phyloP scores from a whole-genome alignment of 108 stramenopile genomes.

The Aurantiochytrium sp. region DNA sequence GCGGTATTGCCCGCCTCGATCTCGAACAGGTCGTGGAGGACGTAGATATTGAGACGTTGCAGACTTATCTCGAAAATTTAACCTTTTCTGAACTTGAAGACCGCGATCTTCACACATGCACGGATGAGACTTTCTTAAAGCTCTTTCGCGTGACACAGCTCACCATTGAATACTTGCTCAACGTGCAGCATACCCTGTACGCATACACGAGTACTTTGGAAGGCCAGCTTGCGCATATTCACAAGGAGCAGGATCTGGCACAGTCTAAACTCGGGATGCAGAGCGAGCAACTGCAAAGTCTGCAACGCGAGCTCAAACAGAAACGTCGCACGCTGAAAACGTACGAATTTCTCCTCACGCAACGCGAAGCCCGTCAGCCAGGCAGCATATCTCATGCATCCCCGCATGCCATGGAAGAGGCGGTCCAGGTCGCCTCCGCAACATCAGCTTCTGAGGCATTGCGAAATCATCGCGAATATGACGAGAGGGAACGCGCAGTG shows the following conservation, averaged over 20 bases:
- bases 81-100: neutral
- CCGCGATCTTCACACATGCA: neutral
- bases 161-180: slow-evolving; percentile 18
- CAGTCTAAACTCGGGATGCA: neutral
- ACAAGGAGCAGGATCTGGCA: neutral
- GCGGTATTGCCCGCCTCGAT: neutral
- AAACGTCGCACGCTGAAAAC: neutral
- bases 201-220: neutral
- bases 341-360: neutral
- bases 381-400: neutral
- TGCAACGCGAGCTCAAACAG: neutral
- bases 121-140: neutral
- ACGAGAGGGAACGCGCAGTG: neutral
- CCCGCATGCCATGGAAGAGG: neutral
- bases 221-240: neutral
- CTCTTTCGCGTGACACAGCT: slow-evolving; percentile 15
- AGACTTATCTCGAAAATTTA: neutral
- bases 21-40: neutral
- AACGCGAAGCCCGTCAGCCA: neutral
- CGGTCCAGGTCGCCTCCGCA: neutral
- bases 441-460: neutral
- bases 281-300: neutral
- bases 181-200: slow-evolving; percentile 1
- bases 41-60: slow-evolving; percentile 17
- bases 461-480: neutral